Evolutionary conservation across 2,329 filamentous ascomycete species (phyloP), one percentile per base, ranked within the genome.

Genomic region (Xylaria digitata): DNA sequence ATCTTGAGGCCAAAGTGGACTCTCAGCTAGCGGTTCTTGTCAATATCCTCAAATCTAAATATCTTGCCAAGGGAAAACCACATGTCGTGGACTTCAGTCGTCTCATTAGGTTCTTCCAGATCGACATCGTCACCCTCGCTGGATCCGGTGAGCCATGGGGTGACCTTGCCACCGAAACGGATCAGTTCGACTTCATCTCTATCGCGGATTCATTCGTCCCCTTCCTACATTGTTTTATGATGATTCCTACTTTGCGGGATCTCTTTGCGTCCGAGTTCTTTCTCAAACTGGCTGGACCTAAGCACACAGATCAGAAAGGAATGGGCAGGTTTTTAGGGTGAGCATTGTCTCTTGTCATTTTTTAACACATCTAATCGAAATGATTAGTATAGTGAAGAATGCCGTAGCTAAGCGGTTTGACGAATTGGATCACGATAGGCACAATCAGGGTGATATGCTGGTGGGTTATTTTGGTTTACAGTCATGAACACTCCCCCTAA

Each of bases 1-100:
- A 76, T 48, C 66, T 77, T 3, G 76, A 78, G 61, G 61, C 63
- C 26, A 73, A 70, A 34, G 71, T 75, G 13, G 69, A 76, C 55
- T 67, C 68, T 13, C 71, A 73, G 43, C 2, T 76, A 8, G 68
- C 66, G 6, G 50, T 73, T 23, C 67, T 75, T 30, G 61, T 72
- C 17, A 56, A 72, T 21, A 45, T 74, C 6, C 63, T 75, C 9
- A 71, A 63, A 64, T 68, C 55, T 2, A 75, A 71, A 4, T 71
- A 70, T 53, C 61, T 69, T 17, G 37, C 30, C 0, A 71, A 68
- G 42, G 54, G 61, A 4, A 63, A 53, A 40, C 15, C 55, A 6
- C 32, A 49, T 4, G 30, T 68, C 4, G 53, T 76, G 34, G 70
- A 76, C 63, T 68, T 76, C n/a, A 65, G 72, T 49, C 68, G 61